Evolutionary conservation across 1,284 basidiomycete genomes (phyloP).

Genomic region (Thecaphora thlaspeos): DNA sequence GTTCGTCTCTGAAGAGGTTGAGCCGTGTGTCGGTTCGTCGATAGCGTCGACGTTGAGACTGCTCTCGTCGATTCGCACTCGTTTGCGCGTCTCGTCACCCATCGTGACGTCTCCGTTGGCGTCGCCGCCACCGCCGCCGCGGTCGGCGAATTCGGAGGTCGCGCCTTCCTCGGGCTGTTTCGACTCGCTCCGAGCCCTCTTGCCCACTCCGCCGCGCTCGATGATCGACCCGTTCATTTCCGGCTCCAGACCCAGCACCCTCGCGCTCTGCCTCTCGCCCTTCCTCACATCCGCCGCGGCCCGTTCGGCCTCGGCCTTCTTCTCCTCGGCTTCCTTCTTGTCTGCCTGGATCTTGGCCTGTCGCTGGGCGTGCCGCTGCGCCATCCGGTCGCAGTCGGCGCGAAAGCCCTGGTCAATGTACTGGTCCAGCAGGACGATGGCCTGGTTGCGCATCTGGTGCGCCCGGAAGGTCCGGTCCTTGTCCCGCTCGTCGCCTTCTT

Average conservation of each 20-base stretch:
- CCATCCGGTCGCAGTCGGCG: constrained; percentile 85
- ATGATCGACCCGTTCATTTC: constrained; percentile 59
- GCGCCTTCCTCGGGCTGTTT: background rate
- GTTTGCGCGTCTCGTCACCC: constrained; percentile 18
- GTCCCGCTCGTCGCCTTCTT: constrained; percentile 65
- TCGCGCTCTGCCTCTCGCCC: constrained; percentile 59
- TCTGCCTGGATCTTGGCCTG: constrained; percentile 30
- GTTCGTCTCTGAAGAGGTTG: background rate
- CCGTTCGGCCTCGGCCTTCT: constrained; percentile 45
- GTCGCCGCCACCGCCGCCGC: background rate
- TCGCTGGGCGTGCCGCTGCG: constrained; percentile 71
- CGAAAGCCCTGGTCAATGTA: constrained; percentile 82
- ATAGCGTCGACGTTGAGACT: no score
- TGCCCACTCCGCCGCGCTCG: constrained; percentile 23
- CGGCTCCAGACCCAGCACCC: constrained; percentile 70
- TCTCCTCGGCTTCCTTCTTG: constrained; percentile 62
- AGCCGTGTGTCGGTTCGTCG: background rate
- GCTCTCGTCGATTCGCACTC: constrained; percentile 10
- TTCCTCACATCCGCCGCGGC: constrained; percentile 26
- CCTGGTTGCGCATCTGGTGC: constrained; percentile 83
- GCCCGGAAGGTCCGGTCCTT: constrained; percentile 73
- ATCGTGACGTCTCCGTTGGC: constrained; percentile 2
- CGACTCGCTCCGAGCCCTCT: constrained; percentile 35
- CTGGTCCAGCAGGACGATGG: constrained; percentile 77
- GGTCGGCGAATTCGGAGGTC: background rate